Evolutionary conservation across 768 basidiomycete species (phyloP).

Genomic region (Termitomyces sp.): DNA sequence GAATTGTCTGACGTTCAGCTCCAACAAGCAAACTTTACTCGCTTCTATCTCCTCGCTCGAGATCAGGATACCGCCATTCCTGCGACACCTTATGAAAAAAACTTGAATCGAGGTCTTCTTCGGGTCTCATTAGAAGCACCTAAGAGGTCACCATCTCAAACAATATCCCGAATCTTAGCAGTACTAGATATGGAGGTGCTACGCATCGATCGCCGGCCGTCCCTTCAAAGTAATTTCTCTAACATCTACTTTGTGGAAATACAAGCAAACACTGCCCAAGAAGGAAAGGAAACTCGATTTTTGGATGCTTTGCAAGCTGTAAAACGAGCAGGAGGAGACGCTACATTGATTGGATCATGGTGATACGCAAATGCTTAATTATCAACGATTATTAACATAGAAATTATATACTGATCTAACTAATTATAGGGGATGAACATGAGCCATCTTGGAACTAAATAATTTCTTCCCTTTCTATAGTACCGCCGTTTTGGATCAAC

Average conservation of each 20-base stretch:
- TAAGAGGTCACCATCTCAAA: slow-evolving; percentile 5
- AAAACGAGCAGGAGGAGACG: slow-evolving; percentile 27
- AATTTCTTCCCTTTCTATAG: too few species aligned
- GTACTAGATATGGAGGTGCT: slow-evolving; percentile 35
- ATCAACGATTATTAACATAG: not conserved
- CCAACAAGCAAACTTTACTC: slow-evolving; percentile 60
- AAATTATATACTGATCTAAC: too few species aligned
- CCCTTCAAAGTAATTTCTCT: slow-evolving; percentile 36
- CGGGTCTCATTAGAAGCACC: slow-evolving; percentile 16
- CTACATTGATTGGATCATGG: slow-evolving; percentile 45
- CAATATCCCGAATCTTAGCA: slow-evolving; percentile 23
- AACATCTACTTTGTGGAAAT: slow-evolving; percentile 66
- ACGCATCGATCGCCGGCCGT: slow-evolving; percentile 65
- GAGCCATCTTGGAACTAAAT: too few species aligned
- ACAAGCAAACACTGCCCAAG: slow-evolving; percentile 13
- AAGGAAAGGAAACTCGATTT: slow-evolving; percentile 21
- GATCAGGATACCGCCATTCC: slow-evolving; percentile 19
- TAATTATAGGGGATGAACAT: too few species aligned
- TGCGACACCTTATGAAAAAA: slow-evolving; percentile 1
- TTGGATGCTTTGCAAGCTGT: slow-evolving; percentile 28
- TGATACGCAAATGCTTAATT: not conserved
- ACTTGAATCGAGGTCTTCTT: slow-evolving; percentile 25
- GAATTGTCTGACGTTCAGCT: not conserved
- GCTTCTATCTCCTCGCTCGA: slow-evolving; percentile 56
- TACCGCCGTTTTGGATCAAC: too few species aligned